Base-by-base conservation (phyloP, 2,329 filamentous ascomycete species). In the Colletotrichum lindemuthianum region DNA sequence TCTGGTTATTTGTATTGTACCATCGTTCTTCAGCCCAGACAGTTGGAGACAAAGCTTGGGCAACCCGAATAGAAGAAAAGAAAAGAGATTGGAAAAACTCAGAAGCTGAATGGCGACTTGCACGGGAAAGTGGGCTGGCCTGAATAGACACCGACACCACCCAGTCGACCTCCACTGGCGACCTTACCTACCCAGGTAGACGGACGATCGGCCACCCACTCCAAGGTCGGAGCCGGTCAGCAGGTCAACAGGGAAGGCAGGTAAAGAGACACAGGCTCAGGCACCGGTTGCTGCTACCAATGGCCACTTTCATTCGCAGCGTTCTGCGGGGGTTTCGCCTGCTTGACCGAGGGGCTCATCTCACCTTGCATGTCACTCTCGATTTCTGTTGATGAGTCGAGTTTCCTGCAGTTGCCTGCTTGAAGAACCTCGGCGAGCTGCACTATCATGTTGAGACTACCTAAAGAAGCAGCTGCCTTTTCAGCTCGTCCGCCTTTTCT, bases 51-150 rank as follows among this genome's bases (percentile, higher is more conserved):
- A 39, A 45, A 15, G 15, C 33, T 47, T 45, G 36, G 15, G 39
- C 10, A 34, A 47, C 15, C n/a, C 13, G 11, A 47, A 34, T 40
- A 36, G 33, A 45, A 51, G 47, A 43, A 34, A 15, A 15, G 13
- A 40, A 48, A 51, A 44, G 51, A 15, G 49, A 40, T 12, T n/a
- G 16, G 45, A 34, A 50, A 50, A 48, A 40, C 32, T 10, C 37
- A 50, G 43, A 50, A 34, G 24, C 16, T 44, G 41, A 59, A 56
- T 51, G 45, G 50, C 50, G 37, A 60, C 58, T 55, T 52, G 47
- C 47, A 39, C 47, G 37, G 34, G 63, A 60, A 63, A 63, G 59
- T 57, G 58, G 58, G 61, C 51, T 65, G 37, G 36, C 10, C 32
- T 33, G 45, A 24, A 24, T 24, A 45, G 55, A 40, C 16, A 45